Conservation (phyloP, 2,329 filamentous ascomycete genomes). For the Monosporascus ibericus region DNA sequence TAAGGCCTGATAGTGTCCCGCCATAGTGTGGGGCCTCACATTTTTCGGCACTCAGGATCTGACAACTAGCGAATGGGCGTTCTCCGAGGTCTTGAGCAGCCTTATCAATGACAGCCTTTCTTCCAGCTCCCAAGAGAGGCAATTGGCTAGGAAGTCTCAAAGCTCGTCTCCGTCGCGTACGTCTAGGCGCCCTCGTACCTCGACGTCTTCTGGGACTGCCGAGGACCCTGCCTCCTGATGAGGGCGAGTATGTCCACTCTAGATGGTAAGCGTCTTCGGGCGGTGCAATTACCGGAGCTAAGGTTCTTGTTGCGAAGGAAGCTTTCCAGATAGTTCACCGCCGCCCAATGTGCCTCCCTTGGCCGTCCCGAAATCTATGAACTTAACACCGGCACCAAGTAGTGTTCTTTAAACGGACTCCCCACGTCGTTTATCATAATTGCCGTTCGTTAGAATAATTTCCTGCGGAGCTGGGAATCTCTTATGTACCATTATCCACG, state of each 20-base stretch:
- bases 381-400: conserved; percentile 5
- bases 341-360: conserved; percentile 1
- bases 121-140: background rate
- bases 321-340: conserved; percentile 2
- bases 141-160: conserved; percentile 5
- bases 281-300: too few relatives aligned
- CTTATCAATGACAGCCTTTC: conserved; percentile 1
- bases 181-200: conserved; percentile 3
- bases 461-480: too few relatives aligned
- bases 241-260: conserved; percentile 3
- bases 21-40: too few relatives aligned
- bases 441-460: background rate
- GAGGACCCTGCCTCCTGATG: conserved; percentile 2
- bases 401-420: conserved; percentile 4
- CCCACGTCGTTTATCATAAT: conserved; percentile 6
- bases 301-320: background rate
- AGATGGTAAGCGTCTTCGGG: too few relatives aligned
- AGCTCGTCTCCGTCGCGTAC: conserved; percentile 5
- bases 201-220: background rate
- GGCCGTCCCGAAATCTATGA: conserved; percentile 8
- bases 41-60: too few relatives aligned
- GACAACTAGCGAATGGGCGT: too few relatives aligned
- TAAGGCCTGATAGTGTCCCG: too few relatives aligned
- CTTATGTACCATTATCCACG: conserved; percentile 1
- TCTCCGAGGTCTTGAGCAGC: conserved; percentile 4